phyloP scores from a whole-genome alignment of 805 yeast species.

The Cyberlindnera japonica region DNA sequence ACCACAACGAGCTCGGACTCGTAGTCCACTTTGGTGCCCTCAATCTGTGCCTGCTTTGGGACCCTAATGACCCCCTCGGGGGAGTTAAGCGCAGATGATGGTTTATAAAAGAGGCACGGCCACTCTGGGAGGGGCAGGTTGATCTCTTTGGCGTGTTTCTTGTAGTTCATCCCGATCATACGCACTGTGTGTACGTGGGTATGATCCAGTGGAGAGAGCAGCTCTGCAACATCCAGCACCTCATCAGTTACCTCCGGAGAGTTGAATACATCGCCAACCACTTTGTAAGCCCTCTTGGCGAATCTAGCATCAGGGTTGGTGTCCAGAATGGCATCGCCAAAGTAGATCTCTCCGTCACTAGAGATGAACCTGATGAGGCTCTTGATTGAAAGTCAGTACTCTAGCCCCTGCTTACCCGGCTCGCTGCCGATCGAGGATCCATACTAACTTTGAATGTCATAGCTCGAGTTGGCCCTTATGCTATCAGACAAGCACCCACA shows the following conservation, averaged over 20 bases:
- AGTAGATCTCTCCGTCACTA: constrained; percentile 38
- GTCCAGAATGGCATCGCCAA: constrained; percentile 45
- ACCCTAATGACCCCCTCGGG: constrained; percentile 42
- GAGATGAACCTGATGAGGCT: constrained; percentile 44
- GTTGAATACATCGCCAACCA: constrained; percentile 45
- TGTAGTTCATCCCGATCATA: constrained; percentile 50
- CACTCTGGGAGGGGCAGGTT: constrained; percentile 40
- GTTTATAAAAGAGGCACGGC: constrained; percentile 51
- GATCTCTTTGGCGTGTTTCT: constrained; percentile 39
- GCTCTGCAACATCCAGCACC: constrained; percentile 29
- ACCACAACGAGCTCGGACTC: constrained; percentile 53
- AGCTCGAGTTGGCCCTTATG: background rate
- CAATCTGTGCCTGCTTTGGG: constrained; percentile 36
- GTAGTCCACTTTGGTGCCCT: constrained; percentile 39
- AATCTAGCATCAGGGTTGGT: constrained; percentile 35
- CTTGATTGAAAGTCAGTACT: constrained; percentile 4
- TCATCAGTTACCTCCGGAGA: constrained; percentile 35
- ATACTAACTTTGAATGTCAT: constrained; percentile 4
- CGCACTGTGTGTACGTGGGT: constrained; percentile 39
- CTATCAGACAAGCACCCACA: too few relatives aligned
- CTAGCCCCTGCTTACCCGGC: too few relatives aligned
- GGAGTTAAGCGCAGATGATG: constrained; percentile 41
- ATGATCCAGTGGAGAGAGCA: constrained; percentile 39
- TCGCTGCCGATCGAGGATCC: background rate
- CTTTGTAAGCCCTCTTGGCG: constrained; percentile 38